Evolutionary conservation across 768 basidiomycete genomes (phyloP).

Genomic region (Neoboletus magnificus): DNA sequence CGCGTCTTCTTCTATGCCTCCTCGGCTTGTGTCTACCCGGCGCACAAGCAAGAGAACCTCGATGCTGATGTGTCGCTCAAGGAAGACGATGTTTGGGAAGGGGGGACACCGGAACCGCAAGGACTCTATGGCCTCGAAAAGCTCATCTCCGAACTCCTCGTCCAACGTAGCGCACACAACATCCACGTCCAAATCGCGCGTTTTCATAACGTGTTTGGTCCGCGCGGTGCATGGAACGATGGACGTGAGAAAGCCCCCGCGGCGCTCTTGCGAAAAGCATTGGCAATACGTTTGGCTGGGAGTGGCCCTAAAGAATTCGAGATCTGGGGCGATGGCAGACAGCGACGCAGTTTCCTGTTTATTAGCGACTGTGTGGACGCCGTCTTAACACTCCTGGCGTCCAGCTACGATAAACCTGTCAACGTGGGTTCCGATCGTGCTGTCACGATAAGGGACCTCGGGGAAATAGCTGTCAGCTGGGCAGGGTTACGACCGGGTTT

Average conservation of each 20-base stretch:
- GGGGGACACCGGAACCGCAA: constrained; percentile 43
- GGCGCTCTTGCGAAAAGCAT: constrained; percentile 52
- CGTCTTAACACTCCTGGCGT: constrained; percentile 41
- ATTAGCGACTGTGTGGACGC: constrained; percentile 55
- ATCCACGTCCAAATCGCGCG: constrained; percentile 47
- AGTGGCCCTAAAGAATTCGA: constrained; percentile 34
- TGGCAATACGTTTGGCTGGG: constrained; percentile 26
- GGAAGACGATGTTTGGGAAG: constrained; percentile 44
- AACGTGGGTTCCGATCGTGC: constrained; percentile 52
- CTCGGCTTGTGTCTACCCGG: constrained; percentile 58
- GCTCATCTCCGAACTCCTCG: constrained; percentile 45
- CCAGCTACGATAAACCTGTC: constrained; percentile 34
- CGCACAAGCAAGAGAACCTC: constrained; percentile 35
- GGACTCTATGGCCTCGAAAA: constrained; percentile 62
- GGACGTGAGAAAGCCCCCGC: constrained; percentile 61
- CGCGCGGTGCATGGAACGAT: constrained; percentile 48
- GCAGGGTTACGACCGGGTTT: constrained; percentile 27
- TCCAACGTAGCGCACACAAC: constrained; percentile 30
- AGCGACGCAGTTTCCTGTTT: constrained; percentile 54
- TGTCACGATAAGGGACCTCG: constrained; percentile 42
- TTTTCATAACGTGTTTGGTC: constrained; percentile 60
- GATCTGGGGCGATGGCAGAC: constrained; percentile 55
- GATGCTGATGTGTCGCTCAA: constrained; percentile 40
- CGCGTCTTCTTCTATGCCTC: constrained; percentile 52
- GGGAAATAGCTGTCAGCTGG: constrained; percentile 36